Evolutionary conservation across 805 yeast genomes (phyloP).

Genomic region (Myxozyma melibiosi): DNA sequence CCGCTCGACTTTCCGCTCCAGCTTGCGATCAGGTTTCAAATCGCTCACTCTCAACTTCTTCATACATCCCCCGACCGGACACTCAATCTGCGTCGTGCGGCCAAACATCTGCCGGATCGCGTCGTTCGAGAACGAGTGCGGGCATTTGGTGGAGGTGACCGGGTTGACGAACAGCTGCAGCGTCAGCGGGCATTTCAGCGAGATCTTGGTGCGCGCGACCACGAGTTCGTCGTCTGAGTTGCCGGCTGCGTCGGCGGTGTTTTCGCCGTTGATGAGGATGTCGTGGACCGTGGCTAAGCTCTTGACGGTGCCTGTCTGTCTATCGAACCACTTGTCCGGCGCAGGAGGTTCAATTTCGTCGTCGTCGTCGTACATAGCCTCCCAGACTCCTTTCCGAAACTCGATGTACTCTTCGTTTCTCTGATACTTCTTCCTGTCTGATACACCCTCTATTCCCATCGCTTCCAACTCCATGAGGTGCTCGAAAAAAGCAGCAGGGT

Average conservation of each 20-base stretch:
- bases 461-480: not conserved
- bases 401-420: not conserved
- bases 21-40: slow-evolving; percentile 11
- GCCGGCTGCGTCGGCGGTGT: slow-evolving; percentile 6
- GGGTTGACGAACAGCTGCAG: slow-evolving; percentile 37
- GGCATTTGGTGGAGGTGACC: slow-evolving; percentile 38
- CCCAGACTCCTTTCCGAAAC: slow-evolving; percentile 20
- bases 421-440: slow-evolving; percentile 17
- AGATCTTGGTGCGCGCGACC: slow-evolving; percentile 34
- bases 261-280: not conserved
- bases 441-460: not conserved
- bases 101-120: slow-evolving; percentile 34
- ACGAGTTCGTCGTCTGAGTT: slow-evolving; percentile 41
- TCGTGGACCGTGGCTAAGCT: not conserved
- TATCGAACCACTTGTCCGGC: slow-evolving; percentile 17
- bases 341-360: slow-evolving; percentile 23
- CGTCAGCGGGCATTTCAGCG: slow-evolving; percentile 41
- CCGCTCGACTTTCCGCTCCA: slow-evolving; percentile 29
- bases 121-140: slow-evolving; percentile 38
- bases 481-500: slow-evolving; percentile 3
- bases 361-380: slow-evolving; percentile 22
- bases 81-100: not conserved
- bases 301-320: not conserved
- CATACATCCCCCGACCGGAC: slow-evolving; percentile 35
- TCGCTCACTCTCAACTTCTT: not conserved